Evolutionary conservation across 352 stramenopile genomes (phyloP).

Genomic region (Albugo candida): DNA sequence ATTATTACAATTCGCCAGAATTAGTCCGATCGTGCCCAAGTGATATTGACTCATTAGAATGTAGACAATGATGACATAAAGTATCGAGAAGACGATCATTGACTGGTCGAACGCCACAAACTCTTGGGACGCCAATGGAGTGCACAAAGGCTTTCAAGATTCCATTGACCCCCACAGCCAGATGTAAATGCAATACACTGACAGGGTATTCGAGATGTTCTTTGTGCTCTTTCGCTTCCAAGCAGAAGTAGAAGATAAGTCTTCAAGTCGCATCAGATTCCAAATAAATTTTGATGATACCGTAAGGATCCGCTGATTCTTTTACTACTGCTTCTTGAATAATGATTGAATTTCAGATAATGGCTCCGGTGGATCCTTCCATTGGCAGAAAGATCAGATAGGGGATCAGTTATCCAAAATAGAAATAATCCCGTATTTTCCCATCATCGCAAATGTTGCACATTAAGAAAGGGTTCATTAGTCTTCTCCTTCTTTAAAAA

Average conservation of each 20-base stretch:
- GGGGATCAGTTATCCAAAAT: slow-evolving; percentile 89
- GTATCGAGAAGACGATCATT: slow-evolving; percentile 62
- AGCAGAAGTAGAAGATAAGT: slow-evolving; percentile 68
- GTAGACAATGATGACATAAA: slow-evolving; percentile 39
- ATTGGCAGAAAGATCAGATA: slow-evolving; percentile 91
- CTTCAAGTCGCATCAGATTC: slow-evolving; percentile 51
- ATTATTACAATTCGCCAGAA: slow-evolving; percentile 75
- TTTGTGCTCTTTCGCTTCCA: slow-evolving; percentile 41
- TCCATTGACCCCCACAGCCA: slow-evolving; percentile 85
- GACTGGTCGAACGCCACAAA: slow-evolving; percentile 57
- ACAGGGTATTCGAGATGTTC: slow-evolving; percentile 31
- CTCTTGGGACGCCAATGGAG: slow-evolving; percentile 39
- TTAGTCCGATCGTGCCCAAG: slow-evolving; percentile 46
- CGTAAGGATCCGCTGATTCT: slow-evolving; percentile 2
- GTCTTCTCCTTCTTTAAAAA: slow-evolving; percentile 91
- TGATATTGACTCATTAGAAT: slow-evolving; percentile 39
- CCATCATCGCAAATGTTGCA: slow-evolving; percentile 84
- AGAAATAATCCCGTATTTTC: slow-evolving; percentile 90
- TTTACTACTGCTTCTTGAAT: slow-evolving; percentile 5
- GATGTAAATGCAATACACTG: slow-evolving; percentile 87
- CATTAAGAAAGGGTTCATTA: slow-evolving; percentile 86
- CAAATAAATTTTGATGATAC: slow-evolving; percentile 34
- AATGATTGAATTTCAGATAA: slow-evolving; percentile 83
- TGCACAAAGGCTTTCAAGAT: slow-evolving; percentile 94
- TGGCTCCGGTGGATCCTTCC: slow-evolving; percentile 88